phyloP scores from a whole-genome alignment of 148 eudicot species.

The Dysphania ambrosioides region DNA sequence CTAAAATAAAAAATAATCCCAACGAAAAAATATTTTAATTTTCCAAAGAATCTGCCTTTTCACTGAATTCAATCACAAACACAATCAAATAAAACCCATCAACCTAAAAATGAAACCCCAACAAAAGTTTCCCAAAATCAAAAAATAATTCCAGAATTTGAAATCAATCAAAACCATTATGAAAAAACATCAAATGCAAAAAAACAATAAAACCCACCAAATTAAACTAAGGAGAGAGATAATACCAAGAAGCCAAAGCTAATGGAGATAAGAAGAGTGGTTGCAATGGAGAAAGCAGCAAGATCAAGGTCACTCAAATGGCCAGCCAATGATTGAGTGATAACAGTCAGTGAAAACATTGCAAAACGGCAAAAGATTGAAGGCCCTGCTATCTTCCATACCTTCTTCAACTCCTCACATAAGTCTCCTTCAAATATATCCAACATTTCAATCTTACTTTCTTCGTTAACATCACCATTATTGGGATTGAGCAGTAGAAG shows the following conservation, averaged over 20 bases:
- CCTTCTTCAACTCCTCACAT: constrained; percentile 27
- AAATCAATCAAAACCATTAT: not conserved
- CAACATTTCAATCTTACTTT: not conserved
- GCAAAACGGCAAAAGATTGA: constrained; percentile 39
- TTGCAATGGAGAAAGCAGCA: constrained; percentile 46
- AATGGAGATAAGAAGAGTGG: constrained; percentile 43
- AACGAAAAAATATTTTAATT: too few relatives aligned
- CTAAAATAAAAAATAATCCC: too few relatives aligned
- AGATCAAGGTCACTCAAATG: constrained; percentile 47
- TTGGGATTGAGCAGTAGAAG: constrained; percentile 15
- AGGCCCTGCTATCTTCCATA: constrained; percentile 43
- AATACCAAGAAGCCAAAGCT: constrained; percentile 44
- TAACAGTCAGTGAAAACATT: constrained; percentile 29
- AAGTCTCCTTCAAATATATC: not conserved
- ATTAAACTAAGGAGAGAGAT: not conserved
- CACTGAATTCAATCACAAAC: too few relatives aligned
- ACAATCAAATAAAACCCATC: too few relatives aligned
- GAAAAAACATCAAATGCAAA: not conserved
- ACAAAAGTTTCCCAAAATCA: too few relatives aligned
- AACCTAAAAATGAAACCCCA: too few relatives aligned
- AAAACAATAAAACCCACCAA: not conserved
- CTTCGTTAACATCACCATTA: not conserved
- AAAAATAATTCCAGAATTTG: too few relatives aligned
- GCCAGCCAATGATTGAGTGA: constrained; percentile 39
- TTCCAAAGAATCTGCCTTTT: too few relatives aligned